A percentile compares a stretch with the other conserved stretches of the same genome.
Evolutionary conservation across 306 rosid genomes (phyloP).

Genomic region (Vicia faba): DNA sequence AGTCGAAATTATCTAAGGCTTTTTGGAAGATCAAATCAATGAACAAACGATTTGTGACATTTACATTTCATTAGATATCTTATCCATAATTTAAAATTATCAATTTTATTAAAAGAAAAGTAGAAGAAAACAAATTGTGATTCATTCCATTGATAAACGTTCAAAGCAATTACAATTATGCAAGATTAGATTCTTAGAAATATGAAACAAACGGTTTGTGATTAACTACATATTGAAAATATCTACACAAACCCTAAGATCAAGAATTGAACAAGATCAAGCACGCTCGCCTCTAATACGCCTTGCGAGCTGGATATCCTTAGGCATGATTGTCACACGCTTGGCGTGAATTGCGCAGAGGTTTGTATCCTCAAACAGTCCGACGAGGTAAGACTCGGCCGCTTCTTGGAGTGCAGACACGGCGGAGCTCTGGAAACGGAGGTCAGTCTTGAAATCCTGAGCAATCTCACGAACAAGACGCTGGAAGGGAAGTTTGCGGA

Average conservation of each 20-base stretch:
- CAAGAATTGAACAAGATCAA: not conserved
- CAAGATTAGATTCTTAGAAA: not conserved
- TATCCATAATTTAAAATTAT: no score
- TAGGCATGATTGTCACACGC: conserved; percentile 55
- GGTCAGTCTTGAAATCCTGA: conserved; percentile 56
- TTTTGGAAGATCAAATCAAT: no score
- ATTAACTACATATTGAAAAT: not conserved
- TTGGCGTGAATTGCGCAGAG: conserved; percentile 55
- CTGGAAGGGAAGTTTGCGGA: conserved; percentile 52
- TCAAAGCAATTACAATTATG: not conserved
- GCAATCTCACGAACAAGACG: conserved; percentile 53
- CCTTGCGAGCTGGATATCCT: conserved; percentile 56
- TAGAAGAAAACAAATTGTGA: no score
- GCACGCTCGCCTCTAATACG: conserved; percentile 59
- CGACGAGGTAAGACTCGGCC: conserved; percentile 48
- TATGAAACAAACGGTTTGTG: not conserved
- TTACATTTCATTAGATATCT: no score
- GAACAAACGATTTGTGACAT: no score
- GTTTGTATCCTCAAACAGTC: conserved; percentile 50
- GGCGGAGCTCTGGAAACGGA: conserved; percentile 53
- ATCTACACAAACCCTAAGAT: conserved; percentile 28
- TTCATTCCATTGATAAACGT: conserved; percentile 5
- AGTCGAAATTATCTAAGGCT: no score
- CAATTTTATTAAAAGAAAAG: no score
- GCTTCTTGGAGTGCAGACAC: conserved; percentile 52